Conservation (phyloP, 164 flowering plant species). For the Echeveria elegans region DNA sequence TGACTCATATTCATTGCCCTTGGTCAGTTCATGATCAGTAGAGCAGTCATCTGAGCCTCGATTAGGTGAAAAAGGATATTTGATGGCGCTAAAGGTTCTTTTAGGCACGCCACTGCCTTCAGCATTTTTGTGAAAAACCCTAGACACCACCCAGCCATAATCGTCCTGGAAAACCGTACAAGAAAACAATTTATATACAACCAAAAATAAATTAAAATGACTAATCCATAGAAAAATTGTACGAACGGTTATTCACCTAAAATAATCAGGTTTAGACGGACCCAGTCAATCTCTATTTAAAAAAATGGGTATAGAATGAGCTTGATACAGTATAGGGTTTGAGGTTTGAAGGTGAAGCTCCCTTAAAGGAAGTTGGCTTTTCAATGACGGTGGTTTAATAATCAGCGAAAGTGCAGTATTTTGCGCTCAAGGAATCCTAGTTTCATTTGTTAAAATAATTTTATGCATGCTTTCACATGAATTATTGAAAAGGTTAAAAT, state of each 20-base stretch:
- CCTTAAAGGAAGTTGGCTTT: neutral
- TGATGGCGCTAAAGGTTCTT: neutral
- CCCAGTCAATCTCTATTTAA: neutral
- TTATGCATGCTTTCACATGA: neutral
- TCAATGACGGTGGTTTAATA: neutral
- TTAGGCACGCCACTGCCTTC: neutral
- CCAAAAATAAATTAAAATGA: too few species aligned
- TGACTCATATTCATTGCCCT: neutral
- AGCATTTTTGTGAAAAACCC: conserved; percentile 6
- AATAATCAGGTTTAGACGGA: too few species aligned
- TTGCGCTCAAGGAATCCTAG: neutral
- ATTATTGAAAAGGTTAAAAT: neutral
- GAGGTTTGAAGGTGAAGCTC: neutral
- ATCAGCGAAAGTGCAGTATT: neutral
- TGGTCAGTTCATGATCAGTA: neutral
- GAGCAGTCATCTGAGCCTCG: neutral
- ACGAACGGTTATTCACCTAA: neutral
- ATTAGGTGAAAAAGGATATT: neutral
- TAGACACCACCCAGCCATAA: conserved; percentile 6
- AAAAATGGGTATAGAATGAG: neutral
- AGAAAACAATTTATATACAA: too few species aligned
- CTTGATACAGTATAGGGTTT: too few species aligned
- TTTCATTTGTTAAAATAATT: neutral
- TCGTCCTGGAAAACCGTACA: neutral
- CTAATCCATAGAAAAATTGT: too few species aligned